Conservation (phyloP, 1,284 basidiomycete genomes). For the Laetiporus sulphureus region DNA sequence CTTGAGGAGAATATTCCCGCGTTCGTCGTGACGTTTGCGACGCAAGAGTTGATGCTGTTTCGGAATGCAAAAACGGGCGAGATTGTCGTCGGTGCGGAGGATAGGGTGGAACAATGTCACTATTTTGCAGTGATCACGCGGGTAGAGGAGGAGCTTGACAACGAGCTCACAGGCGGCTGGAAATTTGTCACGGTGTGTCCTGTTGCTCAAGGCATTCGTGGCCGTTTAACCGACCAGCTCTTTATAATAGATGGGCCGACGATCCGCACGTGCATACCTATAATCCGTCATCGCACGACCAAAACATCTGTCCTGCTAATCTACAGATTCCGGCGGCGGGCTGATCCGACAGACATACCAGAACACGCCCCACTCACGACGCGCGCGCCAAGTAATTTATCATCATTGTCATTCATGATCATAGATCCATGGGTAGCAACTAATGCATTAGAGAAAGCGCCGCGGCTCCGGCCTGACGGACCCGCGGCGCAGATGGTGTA, state of each 20-base stretch:
- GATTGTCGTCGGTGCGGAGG: conserved; percentile 80
- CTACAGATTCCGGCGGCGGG: too few relatives aligned
- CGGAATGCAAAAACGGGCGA: conserved; percentile 85
- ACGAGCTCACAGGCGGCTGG: conserved; percentile 97
- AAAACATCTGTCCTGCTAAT: too few relatives aligned
- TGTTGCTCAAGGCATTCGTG: not conserved
- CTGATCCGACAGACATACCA: not conserved
- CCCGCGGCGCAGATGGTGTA: too few relatives aligned
- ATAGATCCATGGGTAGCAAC: not conserved
- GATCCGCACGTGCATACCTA: conserved; percentile 18
- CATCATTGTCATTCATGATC: conserved; percentile 3
- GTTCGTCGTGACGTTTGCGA: conserved; percentile 90
- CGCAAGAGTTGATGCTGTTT: conserved; percentile 93
- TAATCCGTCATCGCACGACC: too few relatives aligned
- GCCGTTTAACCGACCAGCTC: too few relatives aligned
- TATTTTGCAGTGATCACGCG: conserved; percentile 93
- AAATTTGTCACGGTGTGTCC: conserved; percentile 84
- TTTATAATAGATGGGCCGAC: conserved; percentile 40
- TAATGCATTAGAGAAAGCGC: conserved; percentile 5
- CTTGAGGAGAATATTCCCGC: conserved; percentile 90
- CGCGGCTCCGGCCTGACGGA: not conserved
- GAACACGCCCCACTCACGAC: conserved; percentile 1
- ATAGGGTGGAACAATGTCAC: conserved; percentile 87
- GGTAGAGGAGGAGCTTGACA: conserved; percentile 78
- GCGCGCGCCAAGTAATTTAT: not conserved